Evolutionary conservation across 306 rosid species (phyloP), one percentile per base, ranked within the genome.

Genomic region (Cucurbita ficifolia): DNA sequence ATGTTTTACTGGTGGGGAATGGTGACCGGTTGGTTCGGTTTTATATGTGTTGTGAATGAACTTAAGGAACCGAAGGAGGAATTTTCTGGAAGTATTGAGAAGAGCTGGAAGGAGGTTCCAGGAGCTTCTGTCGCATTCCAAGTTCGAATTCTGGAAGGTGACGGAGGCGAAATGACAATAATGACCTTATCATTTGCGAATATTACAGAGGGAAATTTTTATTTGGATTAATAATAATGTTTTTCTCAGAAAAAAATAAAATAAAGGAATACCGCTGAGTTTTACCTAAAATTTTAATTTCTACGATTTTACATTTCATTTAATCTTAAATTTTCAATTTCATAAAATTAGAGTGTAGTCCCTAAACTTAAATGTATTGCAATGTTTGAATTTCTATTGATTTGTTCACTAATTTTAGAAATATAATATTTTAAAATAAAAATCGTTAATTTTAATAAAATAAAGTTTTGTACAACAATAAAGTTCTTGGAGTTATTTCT

Each of bases 11-110:
- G 13, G 73, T 4, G 19, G 40, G 3, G 10, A 46, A 6, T 0
- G 19, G 13, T 4, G 54, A 10, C 4, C 0, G 52, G 39, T 13
- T 12, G 21, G 52, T 12, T 48, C 8, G 52, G 18, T 42, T 64
- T 64, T 64, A 64, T 64, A 64, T 17, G 46, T 4, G 42, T 6
- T 61, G 70, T 38, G 70, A 40, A 61, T 38, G 48, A 61, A 61
- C 21, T 38, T 46, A 8, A 16, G 21, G 43, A 17, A 35, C 13
- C 0, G 6, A 14, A 9, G 29, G 2, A 10, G n/a, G 72, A 65
- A 68, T 68, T 68, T 68, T 68, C 73, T 68, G 56, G 73, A 68
- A 68, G 56, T 52, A 8, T 68, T 1, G 56, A 68, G 73, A 67
- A 67, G 56, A 68, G 14, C 7, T 68, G 55, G 39, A 45, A 45